Evolutionary conservation across 2,329 filamentous ascomycete genomes (phyloP), one percentile per base, ranked within the genome.

Genomic region (Aspergillus niger): DNA sequence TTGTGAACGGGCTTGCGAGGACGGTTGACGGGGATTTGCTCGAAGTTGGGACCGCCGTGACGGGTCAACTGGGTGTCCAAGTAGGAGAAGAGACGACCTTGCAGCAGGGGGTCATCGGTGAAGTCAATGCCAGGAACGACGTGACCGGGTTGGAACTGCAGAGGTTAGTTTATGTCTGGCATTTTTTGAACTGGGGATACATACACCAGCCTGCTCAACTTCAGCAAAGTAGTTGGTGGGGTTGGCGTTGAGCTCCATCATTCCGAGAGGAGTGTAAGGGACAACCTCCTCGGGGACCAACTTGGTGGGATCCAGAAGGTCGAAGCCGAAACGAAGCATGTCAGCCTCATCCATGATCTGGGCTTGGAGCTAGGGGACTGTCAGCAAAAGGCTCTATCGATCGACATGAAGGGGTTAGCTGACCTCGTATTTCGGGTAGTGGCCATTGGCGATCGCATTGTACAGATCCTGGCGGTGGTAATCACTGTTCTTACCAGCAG

Each of bases 141-240:
- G 68, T 91, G 89, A 6, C 87, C 88, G 2, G 89, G 88, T 84
- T 90, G 88, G 73, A 89, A 91, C 85, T 88, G 63, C 8, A 82
- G 11, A 30, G 1, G 13, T 36, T 8, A 13, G 3, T 1, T 26
- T 26, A 7, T 26, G 24, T 7, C 24, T 26, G 24, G 24, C 6
- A 4, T 4, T 26, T 5, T 5, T 1, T 5, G 24, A 26, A 20
- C 20, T 26, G 5, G 30, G 22, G 17, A 11, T 13, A 3, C 79
- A 59, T 74, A 86, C 84, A 83, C 86, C 86, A 65, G 87, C 78
- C 70, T 92, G 89, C 73, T 92, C 90, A 0, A 88, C 90, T 75
- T 92, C 89, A 5, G 89, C 85, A 71, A 92, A 92, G 77, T 90
- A 92, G 74, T 92, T 91, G 52, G 80, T 80, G 0, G 88, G 87